A percentile compares a stretch with the other conserved stretches of the same genome.
These are phyloP conservation scores for Lachnellula occidentalis DNA, from an alignment of 2,329 filamentous ascomycete species.

Conservation along the genomic window DNA sequence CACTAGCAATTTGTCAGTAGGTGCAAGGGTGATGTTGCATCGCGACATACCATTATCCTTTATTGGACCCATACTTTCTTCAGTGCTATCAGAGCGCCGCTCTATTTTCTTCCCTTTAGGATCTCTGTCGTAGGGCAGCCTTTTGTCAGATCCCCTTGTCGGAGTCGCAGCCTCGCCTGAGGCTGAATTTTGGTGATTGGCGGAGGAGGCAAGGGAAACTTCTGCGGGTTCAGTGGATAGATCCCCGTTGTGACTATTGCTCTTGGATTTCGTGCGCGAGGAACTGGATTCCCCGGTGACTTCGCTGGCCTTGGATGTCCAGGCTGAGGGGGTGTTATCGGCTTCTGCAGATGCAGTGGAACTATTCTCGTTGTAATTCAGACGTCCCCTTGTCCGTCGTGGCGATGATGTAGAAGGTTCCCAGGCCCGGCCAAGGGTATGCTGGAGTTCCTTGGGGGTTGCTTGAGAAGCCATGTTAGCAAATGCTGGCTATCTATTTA, in stretches of 20 bases:
- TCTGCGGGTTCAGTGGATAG: too few species aligned
- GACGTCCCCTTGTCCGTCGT: not conserved
- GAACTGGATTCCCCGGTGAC: not conserved
- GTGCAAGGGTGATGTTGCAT: not conserved
- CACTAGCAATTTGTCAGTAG: slow-evolving; percentile 6
- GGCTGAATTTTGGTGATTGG: not conserved
- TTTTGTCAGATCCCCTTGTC: not conserved
- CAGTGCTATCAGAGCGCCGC: not conserved
- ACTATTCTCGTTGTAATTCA: not conserved
- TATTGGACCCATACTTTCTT: slow-evolving; percentile 21
- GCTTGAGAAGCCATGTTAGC: not conserved
- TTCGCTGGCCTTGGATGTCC: not conserved
- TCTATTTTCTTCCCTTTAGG: not conserved
- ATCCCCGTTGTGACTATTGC: not conserved
- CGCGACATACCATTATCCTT: slow-evolving; percentile 20
- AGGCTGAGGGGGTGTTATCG: not conserved
- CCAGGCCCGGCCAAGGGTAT: not conserved
- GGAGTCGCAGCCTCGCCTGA: not conserved
- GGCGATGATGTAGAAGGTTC: not conserved
- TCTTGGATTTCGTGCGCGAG: not conserved
- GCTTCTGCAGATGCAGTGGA: not conserved
- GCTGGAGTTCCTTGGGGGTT: not conserved
- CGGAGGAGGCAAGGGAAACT: too few species aligned
- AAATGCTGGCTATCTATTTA: not conserved
- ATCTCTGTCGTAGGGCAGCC: not conserved